These are phyloP conservation scores for Acorus calamus DNA, from an alignment of 106 monocot genomes.

Conservation along the genomic window DNA sequence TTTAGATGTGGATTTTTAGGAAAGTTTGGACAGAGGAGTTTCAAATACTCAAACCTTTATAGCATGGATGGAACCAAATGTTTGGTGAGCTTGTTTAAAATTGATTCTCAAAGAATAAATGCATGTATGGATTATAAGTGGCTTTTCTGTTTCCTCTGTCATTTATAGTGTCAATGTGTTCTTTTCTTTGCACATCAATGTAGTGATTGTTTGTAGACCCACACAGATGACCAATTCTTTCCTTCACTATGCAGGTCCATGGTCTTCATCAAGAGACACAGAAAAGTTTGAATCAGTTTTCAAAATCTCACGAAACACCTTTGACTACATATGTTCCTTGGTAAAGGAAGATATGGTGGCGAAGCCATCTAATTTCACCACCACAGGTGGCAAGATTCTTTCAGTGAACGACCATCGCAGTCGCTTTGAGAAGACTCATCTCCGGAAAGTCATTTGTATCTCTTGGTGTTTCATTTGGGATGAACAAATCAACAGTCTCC, in stretches of 20 bases:
- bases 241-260: not conserved
- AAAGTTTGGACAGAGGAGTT: too few relatives aligned
- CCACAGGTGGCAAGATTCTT: not conserved
- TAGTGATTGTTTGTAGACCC: too few relatives aligned
- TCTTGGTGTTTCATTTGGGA: not conserved
- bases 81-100: too few relatives aligned
- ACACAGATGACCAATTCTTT: too few relatives aligned
- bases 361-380: conserved; percentile 3
- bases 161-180: too few relatives aligned
- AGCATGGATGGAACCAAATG: too few relatives aligned
- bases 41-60: too few relatives aligned
- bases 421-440: not conserved
- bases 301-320: not conserved
- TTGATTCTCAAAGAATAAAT: too few relatives aligned
- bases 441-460: not conserved
- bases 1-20: too few relatives aligned
- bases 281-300: not conserved
- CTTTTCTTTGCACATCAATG: too few relatives aligned
- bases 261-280: not conserved
- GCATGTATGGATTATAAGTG: too few relatives aligned
- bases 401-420: conserved; percentile 1
- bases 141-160: too few relatives aligned
- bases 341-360: not conserved
- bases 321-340: conserved; percentile 3
- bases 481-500: not conserved